Conservation (phyloP, 73 alveolate genomes). For the Paramecium bursaria region DNA sequence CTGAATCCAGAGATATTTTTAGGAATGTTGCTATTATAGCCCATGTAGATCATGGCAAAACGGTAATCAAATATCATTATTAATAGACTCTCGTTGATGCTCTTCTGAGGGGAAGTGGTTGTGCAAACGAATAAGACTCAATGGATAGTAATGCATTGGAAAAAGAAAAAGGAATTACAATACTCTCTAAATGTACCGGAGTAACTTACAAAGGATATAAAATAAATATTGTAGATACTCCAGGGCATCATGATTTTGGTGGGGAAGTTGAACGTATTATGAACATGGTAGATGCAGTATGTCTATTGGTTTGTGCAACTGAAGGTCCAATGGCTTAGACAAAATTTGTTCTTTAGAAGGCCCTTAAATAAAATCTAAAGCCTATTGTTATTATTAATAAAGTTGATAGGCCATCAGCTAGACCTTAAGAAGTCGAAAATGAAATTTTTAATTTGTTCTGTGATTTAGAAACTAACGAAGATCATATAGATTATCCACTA, state of each 20-base stretch:
- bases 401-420: constrained; percentile 87
- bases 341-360: constrained; percentile 89
- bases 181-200: constrained; percentile 76
- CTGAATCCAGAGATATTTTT: constrained; percentile 59
- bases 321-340: constrained; percentile 94
- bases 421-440: constrained; percentile 88
- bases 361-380: constrained; percentile 76
- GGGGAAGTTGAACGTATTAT: constrained; percentile 87
- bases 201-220: constrained; percentile 71
- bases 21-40: constrained; percentile 85
- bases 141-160: constrained; percentile 80
- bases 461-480: constrained; percentile 79
- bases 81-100: constrained; percentile 76
- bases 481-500: constrained; percentile 84
- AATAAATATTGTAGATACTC: constrained; percentile 82
- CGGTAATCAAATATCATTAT: constrained; percentile 12
- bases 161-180: constrained; percentile 81
- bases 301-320: constrained; percentile 89
- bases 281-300: constrained; percentile 92
- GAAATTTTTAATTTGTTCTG: constrained; percentile 87
- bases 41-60: constrained; percentile 83
- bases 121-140: constrained; percentile 73
- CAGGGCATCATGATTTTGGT: constrained; percentile 85
- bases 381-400: constrained; percentile 94
- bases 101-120: constrained; percentile 77